phyloP scores from a whole-genome alignment of 768 basidiomycete genomes.

The Pulveroboletus sp. region DNA sequence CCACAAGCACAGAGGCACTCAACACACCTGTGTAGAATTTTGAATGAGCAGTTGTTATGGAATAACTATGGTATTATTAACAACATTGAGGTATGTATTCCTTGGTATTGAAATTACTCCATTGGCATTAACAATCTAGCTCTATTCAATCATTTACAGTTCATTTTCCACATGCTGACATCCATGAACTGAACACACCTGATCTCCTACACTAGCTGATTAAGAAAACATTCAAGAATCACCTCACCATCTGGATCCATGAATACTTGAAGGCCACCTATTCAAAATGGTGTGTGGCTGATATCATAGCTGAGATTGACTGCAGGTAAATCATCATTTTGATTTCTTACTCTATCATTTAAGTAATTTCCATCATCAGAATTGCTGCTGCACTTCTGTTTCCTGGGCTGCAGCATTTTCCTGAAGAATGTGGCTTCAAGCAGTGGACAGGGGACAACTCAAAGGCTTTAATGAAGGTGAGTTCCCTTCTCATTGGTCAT shows the following conservation, averaged over 20 bases:
- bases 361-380: neutral
- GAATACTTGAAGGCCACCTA: neutral
- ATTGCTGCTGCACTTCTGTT: neutral
- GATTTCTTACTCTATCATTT: no score
- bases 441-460: no score
- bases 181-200: neutral
- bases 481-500: neutral
- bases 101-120: neutral
- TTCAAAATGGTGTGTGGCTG: neutral
- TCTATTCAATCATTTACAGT: neutral
- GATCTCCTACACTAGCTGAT: neutral
- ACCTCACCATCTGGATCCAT: neutral
- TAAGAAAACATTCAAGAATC: neutral
- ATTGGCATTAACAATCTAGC: neutral
- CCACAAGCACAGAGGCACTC: no score
- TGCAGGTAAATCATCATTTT: no score
- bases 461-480: no score
- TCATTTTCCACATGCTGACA: neutral
- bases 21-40: no score
- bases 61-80: neutral
- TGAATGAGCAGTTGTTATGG: neutral
- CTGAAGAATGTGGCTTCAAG: no score
- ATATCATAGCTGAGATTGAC: neutral
- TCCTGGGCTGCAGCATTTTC: no score
- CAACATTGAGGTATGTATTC: neutral